phyloP scores from a whole-genome alignment of 805 yeast genomes.

The Candida sonorensis region DNA sequence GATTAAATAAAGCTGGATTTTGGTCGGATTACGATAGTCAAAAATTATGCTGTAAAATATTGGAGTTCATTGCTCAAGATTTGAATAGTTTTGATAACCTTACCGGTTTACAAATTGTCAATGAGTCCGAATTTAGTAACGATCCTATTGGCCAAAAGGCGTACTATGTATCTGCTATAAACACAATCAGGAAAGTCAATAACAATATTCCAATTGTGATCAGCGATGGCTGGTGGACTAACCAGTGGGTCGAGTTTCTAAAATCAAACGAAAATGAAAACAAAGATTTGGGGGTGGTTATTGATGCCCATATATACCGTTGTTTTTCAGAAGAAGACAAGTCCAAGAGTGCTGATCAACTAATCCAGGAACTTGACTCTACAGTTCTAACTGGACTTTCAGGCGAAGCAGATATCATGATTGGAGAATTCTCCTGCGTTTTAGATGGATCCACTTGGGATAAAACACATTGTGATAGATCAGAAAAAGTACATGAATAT shows the following conservation, averaged over 20 bases:
- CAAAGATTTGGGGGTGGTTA: constrained; percentile 51
- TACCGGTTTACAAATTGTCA: constrained; percentile 77
- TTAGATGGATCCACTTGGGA: constrained; percentile 73
- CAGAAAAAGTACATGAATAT: constrained; percentile 48
- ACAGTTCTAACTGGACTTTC: constrained; percentile 45
- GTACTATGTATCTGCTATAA: constrained; percentile 62
- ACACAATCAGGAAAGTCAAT: constrained; percentile 51
- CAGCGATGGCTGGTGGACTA: constrained; percentile 93
- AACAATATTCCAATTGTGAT: constrained; percentile 61
- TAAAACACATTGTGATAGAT: constrained; percentile 37
- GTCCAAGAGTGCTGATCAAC: constrained; percentile 53
- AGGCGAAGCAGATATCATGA: constrained; percentile 51
- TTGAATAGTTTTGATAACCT: constrained; percentile 55
- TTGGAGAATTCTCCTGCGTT: constrained; percentile 91
- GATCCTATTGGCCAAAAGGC: constrained; percentile 42
- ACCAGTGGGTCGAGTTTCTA: constrained; percentile 68
- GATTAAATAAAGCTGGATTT: constrained; percentile 51
- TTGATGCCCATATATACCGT: constrained; percentile 83
- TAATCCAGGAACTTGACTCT: constrained; percentile 47
- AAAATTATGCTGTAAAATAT: constrained; percentile 38
- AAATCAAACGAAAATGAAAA: constrained; percentile 33
- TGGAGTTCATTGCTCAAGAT: constrained; percentile 59
- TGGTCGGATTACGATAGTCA: constrained; percentile 46
- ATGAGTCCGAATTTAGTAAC: constrained; percentile 68
- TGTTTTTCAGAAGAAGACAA: constrained; percentile 77